These are phyloP conservation scores for Amauroascus verrucosus DNA, from an alignment of 2,329 filamentous ascomycete species.

Conservation along the genomic window DNA sequence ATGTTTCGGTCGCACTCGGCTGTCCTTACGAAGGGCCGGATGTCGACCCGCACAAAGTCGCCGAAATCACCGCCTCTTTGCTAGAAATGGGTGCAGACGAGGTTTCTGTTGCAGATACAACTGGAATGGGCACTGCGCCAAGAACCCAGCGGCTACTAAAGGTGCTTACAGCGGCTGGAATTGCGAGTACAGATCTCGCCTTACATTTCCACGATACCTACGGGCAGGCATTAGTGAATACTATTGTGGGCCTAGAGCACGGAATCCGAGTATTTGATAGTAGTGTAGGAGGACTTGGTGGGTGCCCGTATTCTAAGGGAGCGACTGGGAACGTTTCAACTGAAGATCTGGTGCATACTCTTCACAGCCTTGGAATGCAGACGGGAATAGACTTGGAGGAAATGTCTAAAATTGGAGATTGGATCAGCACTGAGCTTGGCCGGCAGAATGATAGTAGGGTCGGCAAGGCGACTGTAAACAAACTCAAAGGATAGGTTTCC, in stretches of 20 bases:
- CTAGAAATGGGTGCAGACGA: conserved; percentile 57
- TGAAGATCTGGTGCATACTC: conserved; percentile 51
- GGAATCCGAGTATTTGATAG: conserved; percentile 55
- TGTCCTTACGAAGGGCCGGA: conserved; percentile 58
- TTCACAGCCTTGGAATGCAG: conserved; percentile 51
- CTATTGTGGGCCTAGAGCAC: conserved; percentile 51
- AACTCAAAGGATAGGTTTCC: conserved; percentile 20
- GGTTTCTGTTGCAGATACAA: conserved; percentile 56
- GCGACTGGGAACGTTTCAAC: conserved; percentile 57
- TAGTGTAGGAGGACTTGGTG: conserved; percentile 53
- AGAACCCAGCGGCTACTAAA: conserved; percentile 49
- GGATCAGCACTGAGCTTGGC: conserved; percentile 47
- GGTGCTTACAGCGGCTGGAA: conserved; percentile 49
- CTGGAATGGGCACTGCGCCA: conserved; percentile 56
- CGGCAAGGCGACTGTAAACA: conserved; percentile 43
- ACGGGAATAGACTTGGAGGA: conserved; percentile 50
- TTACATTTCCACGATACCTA: conserved; percentile 60
- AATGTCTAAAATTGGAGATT: conserved; percentile 46
- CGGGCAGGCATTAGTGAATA: conserved; percentile 54
- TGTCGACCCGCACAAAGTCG: conserved; percentile 50
- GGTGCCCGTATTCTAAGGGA: conserved; percentile 55
- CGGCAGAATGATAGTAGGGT: conserved; percentile 44
- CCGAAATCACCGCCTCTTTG: conserved; percentile 49
- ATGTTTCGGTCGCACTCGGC: conserved; percentile 54
- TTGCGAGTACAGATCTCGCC: conserved; percentile 50